phyloP scores from a whole-genome alignment of 225 moss, liverwort and hornwort genomes.

The Sphagnum contortum region DNA sequence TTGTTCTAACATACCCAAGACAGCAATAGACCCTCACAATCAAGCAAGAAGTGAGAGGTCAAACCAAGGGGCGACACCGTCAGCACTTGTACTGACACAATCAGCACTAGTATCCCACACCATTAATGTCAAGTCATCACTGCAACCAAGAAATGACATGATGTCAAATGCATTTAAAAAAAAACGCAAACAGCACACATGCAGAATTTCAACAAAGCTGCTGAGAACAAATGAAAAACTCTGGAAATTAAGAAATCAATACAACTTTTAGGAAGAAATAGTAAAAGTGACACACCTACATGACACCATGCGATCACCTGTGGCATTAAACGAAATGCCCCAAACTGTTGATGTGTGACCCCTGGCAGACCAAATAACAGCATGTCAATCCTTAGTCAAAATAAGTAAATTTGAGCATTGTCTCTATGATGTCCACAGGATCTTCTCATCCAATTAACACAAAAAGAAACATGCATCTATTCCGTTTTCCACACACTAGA shows the following conservation, averaged over 20 bases:
- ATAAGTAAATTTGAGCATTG: neutral
- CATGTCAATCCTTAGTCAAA: neutral
- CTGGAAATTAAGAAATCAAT: no score
- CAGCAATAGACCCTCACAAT: no score
- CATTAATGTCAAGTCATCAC: constrained; percentile 82
- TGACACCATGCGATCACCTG: constrained; percentile 77
- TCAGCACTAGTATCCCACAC: constrained; percentile 81
- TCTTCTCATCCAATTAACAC: no score
- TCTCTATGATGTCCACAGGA: no score
- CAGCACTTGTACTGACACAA: constrained; percentile 18
- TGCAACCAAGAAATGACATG: constrained; percentile 13
- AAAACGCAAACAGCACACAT: no score
- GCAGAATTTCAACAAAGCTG: no score
- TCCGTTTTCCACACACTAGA: no score
- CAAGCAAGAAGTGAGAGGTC: no score
- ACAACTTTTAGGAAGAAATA: neutral
- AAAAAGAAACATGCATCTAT: no score
- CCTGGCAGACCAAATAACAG: constrained; percentile 16
- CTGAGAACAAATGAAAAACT: no score
- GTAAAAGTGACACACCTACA: constrained; percentile 46
- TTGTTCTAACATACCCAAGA: no score
- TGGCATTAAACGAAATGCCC: constrained; percentile 65
- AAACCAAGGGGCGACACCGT: constrained; percentile 54
- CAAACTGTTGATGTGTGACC: constrained; percentile 96
- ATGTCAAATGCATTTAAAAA: neutral